Conservation (phyloP, 2,329 filamentous ascomycete genomes). For the Sarocladium brachiariae region DNA sequence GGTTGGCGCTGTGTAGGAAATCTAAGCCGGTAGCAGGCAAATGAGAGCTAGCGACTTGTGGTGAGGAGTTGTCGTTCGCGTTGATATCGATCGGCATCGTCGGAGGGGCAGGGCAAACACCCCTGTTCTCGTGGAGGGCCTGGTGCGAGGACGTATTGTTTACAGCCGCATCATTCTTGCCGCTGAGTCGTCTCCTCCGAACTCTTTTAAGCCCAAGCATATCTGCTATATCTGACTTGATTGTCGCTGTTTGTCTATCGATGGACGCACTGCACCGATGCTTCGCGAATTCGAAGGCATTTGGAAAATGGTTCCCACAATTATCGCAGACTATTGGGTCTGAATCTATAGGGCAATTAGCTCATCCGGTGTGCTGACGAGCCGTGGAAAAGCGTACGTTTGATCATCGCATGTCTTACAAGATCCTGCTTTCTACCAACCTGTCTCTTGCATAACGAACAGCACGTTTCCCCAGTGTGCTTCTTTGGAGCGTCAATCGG, state of each 20-base stretch:
- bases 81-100: neutral
- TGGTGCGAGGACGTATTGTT: neutral
- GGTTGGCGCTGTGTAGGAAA: neutral
- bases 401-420: neutral
- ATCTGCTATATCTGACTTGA: neutral
- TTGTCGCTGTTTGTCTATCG: neutral
- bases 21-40: neutral
- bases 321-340: neutral
- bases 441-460: neutral
- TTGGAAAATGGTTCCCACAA: neutral
- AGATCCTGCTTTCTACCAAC: neutral
- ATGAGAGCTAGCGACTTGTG: neutral
- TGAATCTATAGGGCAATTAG: neutral
- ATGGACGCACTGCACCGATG: neutral
- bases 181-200: neutral
- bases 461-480: neutral
- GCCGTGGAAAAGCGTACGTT: neutral
- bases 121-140: neutral
- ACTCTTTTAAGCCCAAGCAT: neutral
- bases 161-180: neutral
- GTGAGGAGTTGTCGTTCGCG: neutral
- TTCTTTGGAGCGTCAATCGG: neutral
- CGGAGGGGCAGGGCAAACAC: neutral
- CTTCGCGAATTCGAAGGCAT: neutral
- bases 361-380: neutral